phyloP scores from a whole-genome alignment of 148 eudicot genomes.

The Silene uniflora region DNA sequence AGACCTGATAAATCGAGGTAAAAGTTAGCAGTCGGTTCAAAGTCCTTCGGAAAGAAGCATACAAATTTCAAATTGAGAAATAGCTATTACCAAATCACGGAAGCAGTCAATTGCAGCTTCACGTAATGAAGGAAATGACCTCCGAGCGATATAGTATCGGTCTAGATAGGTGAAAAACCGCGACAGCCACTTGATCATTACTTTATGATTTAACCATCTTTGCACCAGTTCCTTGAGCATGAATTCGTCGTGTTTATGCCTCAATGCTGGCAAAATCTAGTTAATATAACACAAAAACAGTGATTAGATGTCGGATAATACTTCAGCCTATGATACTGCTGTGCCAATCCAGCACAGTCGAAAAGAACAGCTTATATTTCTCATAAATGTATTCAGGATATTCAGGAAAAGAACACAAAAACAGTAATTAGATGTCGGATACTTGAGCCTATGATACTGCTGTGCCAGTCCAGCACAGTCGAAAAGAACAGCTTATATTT shows the following conservation, averaged over 20 bases:
- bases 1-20: constrained; percentile 37
- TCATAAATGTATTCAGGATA: too few relatives aligned
- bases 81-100: constrained; percentile 30
- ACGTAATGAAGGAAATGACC: constrained; percentile 29
- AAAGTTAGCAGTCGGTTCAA: neutral
- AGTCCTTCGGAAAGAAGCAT: neutral
- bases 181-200: constrained; percentile 41
- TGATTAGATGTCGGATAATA: too few relatives aligned
- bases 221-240: constrained; percentile 38
- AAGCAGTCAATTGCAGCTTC: constrained; percentile 35
- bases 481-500: too few relatives aligned
- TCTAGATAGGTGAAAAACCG: constrained; percentile 38
- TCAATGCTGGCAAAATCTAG: constrained; percentile 39
- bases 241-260: constrained; percentile 39
- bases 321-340: too few relatives aligned
- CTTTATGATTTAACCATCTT: constrained; percentile 43
- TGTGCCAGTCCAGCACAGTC: too few relatives aligned
- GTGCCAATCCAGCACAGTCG: too few relatives aligned
- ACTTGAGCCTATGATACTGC: too few relatives aligned
- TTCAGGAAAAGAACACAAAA: too few relatives aligned
- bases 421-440: neutral
- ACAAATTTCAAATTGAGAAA: neutral
- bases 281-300: neutral
- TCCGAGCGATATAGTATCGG: constrained; percentile 33
- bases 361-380: too few relatives aligned